phyloP scores from a whole-genome alignment of 352 stramenopile genomes.

The Globisporangium cystogenes region DNA sequence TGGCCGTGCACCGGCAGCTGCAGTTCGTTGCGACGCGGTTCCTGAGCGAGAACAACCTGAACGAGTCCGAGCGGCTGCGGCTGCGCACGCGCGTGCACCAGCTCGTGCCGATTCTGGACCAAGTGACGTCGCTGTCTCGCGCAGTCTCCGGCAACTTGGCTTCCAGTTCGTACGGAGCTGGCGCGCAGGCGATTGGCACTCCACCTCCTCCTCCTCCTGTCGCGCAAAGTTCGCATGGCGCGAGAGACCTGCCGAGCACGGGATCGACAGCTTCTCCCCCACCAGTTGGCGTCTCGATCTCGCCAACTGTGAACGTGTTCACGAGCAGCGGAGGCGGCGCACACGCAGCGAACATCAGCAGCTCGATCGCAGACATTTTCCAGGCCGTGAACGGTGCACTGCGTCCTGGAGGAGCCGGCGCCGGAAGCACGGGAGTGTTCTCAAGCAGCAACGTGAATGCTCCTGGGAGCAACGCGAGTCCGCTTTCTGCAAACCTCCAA shows the following conservation, averaged over 20 bases:
- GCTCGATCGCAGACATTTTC: slow-evolving; percentile 10
- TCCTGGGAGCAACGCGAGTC: not conserved
- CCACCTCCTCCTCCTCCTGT: not conserved
- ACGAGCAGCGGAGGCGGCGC: slow-evolving; percentile 1
- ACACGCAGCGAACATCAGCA: slow-evolving; percentile 6
- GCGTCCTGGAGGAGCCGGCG: not conserved
- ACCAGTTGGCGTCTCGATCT: not conserved
- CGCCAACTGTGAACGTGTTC: slow-evolving; percentile 12
- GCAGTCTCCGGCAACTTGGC: slow-evolving; percentile 11
- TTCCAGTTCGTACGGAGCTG: slow-evolving; percentile 11
- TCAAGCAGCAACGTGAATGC: not conserved
- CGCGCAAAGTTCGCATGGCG: not conserved
- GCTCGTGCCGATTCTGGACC: slow-evolving; percentile 17
- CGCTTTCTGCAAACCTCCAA: not conserved
- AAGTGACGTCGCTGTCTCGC: slow-evolving; percentile 9
- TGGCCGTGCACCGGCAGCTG: slow-evolving; percentile 30
- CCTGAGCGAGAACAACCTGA: slow-evolving; percentile 21
- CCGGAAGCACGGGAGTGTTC: not conserved
- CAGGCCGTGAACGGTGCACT: slow-evolving; percentile 1
- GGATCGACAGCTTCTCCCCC: not conserved
- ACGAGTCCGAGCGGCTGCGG: slow-evolving; percentile 13
- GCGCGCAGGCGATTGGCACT: not conserved
- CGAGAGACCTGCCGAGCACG: not conserved
- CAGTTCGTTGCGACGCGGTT: slow-evolving; percentile 22
- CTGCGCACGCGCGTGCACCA: slow-evolving; percentile 18